Conservation (phyloP, 2,329 filamentous ascomycete genomes). For the Paramyrothecium roridum region DNA sequence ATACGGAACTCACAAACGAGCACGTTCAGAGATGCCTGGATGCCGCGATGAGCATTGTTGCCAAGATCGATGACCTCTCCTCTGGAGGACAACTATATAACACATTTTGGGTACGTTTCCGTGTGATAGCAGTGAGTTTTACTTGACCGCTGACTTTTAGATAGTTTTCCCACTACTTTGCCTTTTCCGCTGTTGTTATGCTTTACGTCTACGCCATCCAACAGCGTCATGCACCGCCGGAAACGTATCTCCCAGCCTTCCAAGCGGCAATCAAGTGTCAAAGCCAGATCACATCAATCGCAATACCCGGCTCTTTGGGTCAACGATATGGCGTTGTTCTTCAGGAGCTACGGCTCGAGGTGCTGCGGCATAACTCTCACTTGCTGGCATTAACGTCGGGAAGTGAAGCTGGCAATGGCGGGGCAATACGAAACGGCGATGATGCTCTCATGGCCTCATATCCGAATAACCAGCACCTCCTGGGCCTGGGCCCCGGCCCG, state of each 20-base stretch:
- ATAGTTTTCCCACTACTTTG: constrained; percentile 38
- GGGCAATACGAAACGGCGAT: not conserved
- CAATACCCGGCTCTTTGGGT: constrained; percentile 32
- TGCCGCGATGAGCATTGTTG: constrained; percentile 32
- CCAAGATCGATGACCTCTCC: constrained; percentile 27
- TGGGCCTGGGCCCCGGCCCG: not conserved
- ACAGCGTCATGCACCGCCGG: constrained; percentile 19
- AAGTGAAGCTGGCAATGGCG: not conserved
- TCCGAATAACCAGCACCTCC: not conserved
- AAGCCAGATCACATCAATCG: constrained; percentile 31
- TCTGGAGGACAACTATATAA: constrained; percentile 8
- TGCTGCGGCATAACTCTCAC: constrained; percentile 17
- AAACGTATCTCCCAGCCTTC: constrained; percentile 26
- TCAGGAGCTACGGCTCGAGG: constrained; percentile 27
- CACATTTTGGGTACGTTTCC: constrained; percentile 16
- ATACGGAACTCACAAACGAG: constrained; percentile 11
- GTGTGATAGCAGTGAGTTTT: constrained; percentile 18
- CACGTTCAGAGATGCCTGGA: constrained; percentile 26
- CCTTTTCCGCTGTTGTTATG: constrained; percentile 40
- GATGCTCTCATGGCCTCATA: not conserved
- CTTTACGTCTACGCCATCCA: constrained; percentile 43
- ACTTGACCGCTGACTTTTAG: not conserved
- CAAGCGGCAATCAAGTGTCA: constrained; percentile 36
- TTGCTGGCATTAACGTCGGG: constrained; percentile 5
- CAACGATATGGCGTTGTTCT: constrained; percentile 39